Evolutionary conservation across 345 rosid genomes (phyloP).

Genomic region (Citrus glauca): DNA sequence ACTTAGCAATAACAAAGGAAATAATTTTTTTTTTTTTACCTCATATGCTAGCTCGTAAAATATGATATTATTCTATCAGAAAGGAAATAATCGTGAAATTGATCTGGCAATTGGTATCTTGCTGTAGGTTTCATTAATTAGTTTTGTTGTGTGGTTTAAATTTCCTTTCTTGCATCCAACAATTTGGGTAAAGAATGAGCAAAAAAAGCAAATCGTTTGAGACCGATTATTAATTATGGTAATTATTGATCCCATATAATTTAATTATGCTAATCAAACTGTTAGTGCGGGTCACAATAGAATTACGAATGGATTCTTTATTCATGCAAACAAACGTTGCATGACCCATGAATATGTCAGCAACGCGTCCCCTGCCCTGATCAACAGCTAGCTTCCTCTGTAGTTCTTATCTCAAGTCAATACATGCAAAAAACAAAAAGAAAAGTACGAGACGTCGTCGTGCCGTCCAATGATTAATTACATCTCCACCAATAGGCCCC

Average conservation of each 20-base stretch:
- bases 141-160: background rate
- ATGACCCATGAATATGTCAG: slow-evolving; percentile 14
- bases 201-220: background rate
- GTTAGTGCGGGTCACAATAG: too few relatives aligned
- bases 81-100: too few relatives aligned
- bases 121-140: background rate
- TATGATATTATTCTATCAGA: too few relatives aligned
- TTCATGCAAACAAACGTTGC: background rate
- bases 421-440: background rate
- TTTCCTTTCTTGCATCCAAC: background rate
- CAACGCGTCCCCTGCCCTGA: slow-evolving; percentile 10
- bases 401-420: background rate
- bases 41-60: too few relatives aligned
- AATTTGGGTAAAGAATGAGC: background rate
- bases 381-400: background rate
- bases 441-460: background rate
- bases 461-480: background rate
- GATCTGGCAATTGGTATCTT: background rate
- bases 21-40: too few relatives aligned
- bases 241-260: background rate
- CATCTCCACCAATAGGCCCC: background rate
- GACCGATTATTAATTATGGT: background rate
- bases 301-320: too few relatives aligned
- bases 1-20: too few relatives aligned
- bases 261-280: background rate